These are phyloP conservation scores for Aspergillus carbonarius DNA, from an alignment of 2,329 filamentous ascomycete genomes.

Conservation along the genomic window DNA sequence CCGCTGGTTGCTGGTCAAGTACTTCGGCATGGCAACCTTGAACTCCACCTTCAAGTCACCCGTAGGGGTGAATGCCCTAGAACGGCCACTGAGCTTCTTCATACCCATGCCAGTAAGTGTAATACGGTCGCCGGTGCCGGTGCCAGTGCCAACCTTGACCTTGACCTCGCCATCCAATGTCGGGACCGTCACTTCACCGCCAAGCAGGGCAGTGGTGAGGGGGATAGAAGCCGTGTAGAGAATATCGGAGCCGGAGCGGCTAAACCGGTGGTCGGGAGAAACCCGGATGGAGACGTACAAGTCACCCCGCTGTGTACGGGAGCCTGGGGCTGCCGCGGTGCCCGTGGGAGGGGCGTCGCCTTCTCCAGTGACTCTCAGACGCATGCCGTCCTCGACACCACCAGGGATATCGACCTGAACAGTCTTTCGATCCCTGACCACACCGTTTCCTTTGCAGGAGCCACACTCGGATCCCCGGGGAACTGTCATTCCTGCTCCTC, in stretches of 20 bases:
- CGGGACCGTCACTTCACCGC: slow-evolving; percentile 84
- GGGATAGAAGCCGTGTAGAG: slow-evolving; percentile 90
- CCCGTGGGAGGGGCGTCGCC: slow-evolving; percentile 84
- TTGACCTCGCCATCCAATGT: slow-evolving; percentile 89
- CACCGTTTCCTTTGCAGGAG: slow-evolving; percentile 78
- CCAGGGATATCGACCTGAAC: slow-evolving; percentile 89
- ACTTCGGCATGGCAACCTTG: slow-evolving; percentile 93
- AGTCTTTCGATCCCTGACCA: slow-evolving; percentile 77
- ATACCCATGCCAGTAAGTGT: slow-evolving; percentile 90
- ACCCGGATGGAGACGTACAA: slow-evolving; percentile 90
- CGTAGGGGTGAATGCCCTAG: slow-evolving; percentile 54
- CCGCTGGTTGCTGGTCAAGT: slow-evolving; percentile 83
- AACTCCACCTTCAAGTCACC: slow-evolving; percentile 94
- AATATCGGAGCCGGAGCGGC: slow-evolving; percentile 81
- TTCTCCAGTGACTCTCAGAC: slow-evolving; percentile 77
- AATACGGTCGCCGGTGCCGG: slow-evolving; percentile 86
- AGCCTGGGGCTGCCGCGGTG: slow-evolving; percentile 61
- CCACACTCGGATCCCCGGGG: slow-evolving; percentile 79
- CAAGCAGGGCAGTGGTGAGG: slow-evolving; percentile 86
- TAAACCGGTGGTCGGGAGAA: slow-evolving; percentile 86
- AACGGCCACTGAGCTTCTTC: slow-evolving; percentile 72
- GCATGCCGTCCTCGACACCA: slow-evolving; percentile 96
- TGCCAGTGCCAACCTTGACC: slow-evolving; percentile 87
- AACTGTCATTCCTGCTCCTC: slow-evolving; percentile 72
- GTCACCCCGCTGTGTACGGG: slow-evolving; percentile 73